These are phyloP conservation scores for Beauveria varroae DNA, from an alignment of 2,329 filamentous ascomycete species.

Conservation along the genomic window DNA sequence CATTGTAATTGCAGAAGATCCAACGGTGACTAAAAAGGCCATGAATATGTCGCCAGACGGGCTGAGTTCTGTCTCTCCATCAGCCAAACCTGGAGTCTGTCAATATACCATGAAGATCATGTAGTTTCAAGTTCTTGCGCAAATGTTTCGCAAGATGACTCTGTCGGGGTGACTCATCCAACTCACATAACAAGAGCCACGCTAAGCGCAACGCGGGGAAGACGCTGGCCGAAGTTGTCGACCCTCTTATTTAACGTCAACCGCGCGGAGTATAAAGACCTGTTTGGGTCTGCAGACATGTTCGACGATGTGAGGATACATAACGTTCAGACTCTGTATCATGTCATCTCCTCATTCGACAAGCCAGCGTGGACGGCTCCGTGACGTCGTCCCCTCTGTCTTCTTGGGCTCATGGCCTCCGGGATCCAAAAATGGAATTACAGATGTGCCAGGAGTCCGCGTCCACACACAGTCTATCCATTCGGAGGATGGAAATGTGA, in stretches of 20 bases:
- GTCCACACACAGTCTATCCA: slow-evolving; percentile 34
- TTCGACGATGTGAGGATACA: background rate
- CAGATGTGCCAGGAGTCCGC: slow-evolving; percentile 34
- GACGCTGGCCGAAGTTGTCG: background rate
- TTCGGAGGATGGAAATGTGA: slow-evolving; percentile 22
- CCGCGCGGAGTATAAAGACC: background rate
- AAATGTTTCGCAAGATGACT: slow-evolving; percentile 9
- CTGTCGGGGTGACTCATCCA: slow-evolving; percentile 8
- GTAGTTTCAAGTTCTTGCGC: background rate
- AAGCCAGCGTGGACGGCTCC: slow-evolving; percentile 20
- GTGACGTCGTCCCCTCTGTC: slow-evolving; percentile 31
- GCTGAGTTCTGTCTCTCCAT: background rate
- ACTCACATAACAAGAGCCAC: background rate
- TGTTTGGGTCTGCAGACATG: background rate
- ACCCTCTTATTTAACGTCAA: background rate
- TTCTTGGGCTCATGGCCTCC: slow-evolving; percentile 30
- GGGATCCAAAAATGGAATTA: slow-evolving; percentile 35
- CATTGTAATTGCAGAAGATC: background rate
- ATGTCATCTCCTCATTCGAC: background rate
- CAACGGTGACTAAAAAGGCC: too few species aligned
- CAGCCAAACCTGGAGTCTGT: background rate
- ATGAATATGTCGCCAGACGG: too few species aligned
- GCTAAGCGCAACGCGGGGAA: background rate
- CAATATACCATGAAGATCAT: background rate
- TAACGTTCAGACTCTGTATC: background rate